phyloP scores from a whole-genome alignment of 129 eudicot species.

The Pseudognaphalium luteoalbum region DNA sequence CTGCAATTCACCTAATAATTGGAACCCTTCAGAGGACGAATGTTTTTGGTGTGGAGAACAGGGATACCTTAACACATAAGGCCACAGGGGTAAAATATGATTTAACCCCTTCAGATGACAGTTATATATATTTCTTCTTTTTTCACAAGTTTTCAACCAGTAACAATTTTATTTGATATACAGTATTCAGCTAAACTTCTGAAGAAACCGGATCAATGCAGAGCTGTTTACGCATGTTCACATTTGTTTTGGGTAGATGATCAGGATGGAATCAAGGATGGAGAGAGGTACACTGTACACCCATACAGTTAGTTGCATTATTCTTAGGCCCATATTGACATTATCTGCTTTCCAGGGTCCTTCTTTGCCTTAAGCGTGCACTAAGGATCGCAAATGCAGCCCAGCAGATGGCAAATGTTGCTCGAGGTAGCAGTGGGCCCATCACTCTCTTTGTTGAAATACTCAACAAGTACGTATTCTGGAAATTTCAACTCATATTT shows the following conservation, averaged over 20 bases:
- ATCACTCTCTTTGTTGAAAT: conserved; percentile 94
- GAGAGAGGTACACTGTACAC: conserved; percentile 62
- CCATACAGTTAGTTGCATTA: not conserved
- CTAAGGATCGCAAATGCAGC: conserved; percentile 98
- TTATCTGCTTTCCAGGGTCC: conserved; percentile 54
- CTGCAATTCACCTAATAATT: conserved; percentile 91
- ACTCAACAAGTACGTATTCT: conserved; percentile 73
- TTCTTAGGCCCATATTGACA: not conserved
- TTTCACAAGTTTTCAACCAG: not conserved
- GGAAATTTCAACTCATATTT: not conserved
- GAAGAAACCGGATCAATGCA: conserved; percentile 96
- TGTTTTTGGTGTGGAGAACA: conserved; percentile 91
- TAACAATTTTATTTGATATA: conserved; percentile 20
- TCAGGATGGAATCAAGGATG: conserved; percentile 94
- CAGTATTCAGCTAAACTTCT: conserved; percentile 98
- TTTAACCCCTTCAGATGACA: not conserved
- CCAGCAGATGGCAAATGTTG: conserved; percentile 95
- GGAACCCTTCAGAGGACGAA: conserved; percentile 94
- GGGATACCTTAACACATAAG: conserved; percentile 95
- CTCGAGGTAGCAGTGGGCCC: conserved; percentile 99
- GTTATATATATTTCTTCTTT: not conserved
- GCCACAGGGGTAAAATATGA: conserved; percentile 87
- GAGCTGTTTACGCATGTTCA: conserved; percentile 98
- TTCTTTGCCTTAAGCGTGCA: conserved; percentile 93
- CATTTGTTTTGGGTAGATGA: conserved; percentile 99